Evolutionary conservation across 2,329 filamentous ascomycete genomes (phyloP).

Genomic region (Penicillium sclerotigenum): DNA sequence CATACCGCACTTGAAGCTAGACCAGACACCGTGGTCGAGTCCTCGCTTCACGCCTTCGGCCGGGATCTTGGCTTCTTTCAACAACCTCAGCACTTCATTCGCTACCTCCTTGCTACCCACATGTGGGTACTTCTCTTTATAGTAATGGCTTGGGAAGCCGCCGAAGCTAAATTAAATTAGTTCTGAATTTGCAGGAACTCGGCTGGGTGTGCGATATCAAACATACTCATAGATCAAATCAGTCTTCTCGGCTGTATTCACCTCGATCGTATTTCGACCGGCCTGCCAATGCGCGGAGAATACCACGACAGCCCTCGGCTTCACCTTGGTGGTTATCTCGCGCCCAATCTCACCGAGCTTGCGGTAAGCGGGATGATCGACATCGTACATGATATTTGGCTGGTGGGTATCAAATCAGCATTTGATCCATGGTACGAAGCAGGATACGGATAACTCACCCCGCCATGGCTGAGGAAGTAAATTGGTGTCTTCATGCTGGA

Average conservation of each 20-base stretch:
- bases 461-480: constrained; percentile 54
- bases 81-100: constrained; percentile 53
- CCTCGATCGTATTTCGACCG: constrained; percentile 52
- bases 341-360: constrained; percentile 63
- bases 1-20: constrained; percentile 58
- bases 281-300: constrained; percentile 78
- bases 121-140: constrained; percentile 64
- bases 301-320: constrained; percentile 69
- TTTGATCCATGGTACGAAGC: not conserved
- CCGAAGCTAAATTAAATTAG: constrained; percentile 55
- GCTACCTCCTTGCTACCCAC: constrained; percentile 60
- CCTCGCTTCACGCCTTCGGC: constrained; percentile 61
- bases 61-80: constrained; percentile 58
- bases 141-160: constrained; percentile 68
- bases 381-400: constrained; percentile 67
- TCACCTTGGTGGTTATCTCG: constrained; percentile 68
- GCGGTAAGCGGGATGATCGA: constrained; percentile 63
- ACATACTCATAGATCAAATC: constrained; percentile 67
- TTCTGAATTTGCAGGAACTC: too few species aligned
- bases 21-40: constrained; percentile 73
- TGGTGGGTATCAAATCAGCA: constrained; percentile 9
- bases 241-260: constrained; percentile 64
- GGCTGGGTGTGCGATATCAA: not conserved
- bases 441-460: constrained; percentile 29
- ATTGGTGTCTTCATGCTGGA: constrained; percentile 45